Percentiles rank a stretch among this genome's conserved stretches.
Evolutionary conservation across 495 filamentous ascomycete genomes (phyloP).

Genomic region (Symbiotaphrina buchneri): DNA sequence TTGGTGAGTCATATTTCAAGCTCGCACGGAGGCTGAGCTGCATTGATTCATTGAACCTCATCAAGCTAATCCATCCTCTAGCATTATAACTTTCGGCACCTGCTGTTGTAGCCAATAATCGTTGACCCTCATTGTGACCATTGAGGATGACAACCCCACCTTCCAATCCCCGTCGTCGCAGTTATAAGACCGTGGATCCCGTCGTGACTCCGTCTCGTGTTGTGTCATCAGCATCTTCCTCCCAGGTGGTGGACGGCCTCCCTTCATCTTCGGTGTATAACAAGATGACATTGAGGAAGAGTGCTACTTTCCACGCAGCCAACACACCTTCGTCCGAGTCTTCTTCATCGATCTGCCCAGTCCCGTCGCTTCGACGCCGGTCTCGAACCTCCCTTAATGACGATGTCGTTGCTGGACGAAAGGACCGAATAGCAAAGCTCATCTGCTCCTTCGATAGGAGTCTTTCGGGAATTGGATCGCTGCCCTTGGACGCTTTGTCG

Average conservation of each 20-base stretch:
- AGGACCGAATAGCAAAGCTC: conserved; percentile 24
- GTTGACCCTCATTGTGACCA: too few relatives aligned
- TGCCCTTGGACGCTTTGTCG: conserved; percentile 9
- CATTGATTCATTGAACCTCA: too few relatives aligned
- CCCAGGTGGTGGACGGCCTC: neutral
- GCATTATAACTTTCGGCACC: too few relatives aligned
- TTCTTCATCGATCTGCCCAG: conserved; percentile 18
- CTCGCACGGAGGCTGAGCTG: too few relatives aligned
- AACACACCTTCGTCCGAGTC: conserved; percentile 17
- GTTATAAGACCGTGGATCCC: conserved; percentile 1
- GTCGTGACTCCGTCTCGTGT: conserved; percentile 1
- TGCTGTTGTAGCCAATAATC: too few relatives aligned
- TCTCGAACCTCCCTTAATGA: conserved; percentile 22
- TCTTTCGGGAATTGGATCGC: conserved; percentile 11
- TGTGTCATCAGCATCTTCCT: neutral
- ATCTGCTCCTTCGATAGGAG: conserved; percentile 20
- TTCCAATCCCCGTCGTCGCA: conserved; percentile 1
- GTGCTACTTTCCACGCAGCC: conserved; percentile 27
- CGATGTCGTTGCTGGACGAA: conserved; percentile 19
- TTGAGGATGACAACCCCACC: conserved; percentile 2
- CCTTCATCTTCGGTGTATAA: neutral
- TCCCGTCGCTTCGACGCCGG: conserved; percentile 24
- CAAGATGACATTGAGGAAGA: conserved; percentile 19
- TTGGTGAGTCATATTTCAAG: too few relatives aligned
- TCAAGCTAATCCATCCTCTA: too few relatives aligned